phyloP scores from a whole-genome alignment of 2,329 filamentous ascomycete species.

The Fusarium nisikadoi region DNA sequence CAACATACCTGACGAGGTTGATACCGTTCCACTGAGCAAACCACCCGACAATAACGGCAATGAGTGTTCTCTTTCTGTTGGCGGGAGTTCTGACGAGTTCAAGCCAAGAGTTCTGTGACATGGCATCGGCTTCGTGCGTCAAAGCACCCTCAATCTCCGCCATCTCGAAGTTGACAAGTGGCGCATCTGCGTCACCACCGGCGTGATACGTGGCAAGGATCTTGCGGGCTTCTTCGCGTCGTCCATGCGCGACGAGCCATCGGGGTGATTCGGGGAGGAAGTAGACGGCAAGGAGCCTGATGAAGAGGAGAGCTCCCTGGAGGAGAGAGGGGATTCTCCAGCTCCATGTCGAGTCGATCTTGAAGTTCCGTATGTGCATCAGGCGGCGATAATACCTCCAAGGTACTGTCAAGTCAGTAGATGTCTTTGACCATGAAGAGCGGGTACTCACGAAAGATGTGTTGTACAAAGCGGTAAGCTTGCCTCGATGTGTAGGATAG shows the following conservation, averaged over 20 bases:
- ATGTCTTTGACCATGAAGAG: rapidly evolving
- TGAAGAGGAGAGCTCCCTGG: conserved; percentile 35
- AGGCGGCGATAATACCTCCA: conserved; percentile 46
- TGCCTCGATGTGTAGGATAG: conserved; percentile 49
- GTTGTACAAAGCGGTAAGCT: conserved; percentile 49
- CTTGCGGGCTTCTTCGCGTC: conserved; percentile 49
- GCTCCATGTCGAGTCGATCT: conserved; percentile 36
- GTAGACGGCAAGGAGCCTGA: conserved; percentile 42
- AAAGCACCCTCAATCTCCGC: conserved; percentile 53
- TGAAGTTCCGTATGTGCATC: conserved; percentile 46
- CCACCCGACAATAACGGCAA: conserved; percentile 36
- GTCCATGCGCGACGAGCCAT: conserved; percentile 49
- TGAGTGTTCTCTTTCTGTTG: conserved; percentile 42
- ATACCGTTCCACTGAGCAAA: conserved; percentile 41
- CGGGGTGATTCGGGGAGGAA: conserved; percentile 45
- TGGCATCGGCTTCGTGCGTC: conserved; percentile 45
- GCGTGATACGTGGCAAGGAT: conserved; percentile 55
- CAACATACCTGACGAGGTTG: conserved; percentile 25
- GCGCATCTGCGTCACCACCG: conserved; percentile 53
- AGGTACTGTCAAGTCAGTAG: conserved; percentile 34
- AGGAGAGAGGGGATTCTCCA: conserved; percentile 46
- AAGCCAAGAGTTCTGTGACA: conserved; percentile 51
- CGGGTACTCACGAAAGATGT: conserved; percentile 43
- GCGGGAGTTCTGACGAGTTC: conserved; percentile 53
- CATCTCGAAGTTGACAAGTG: conserved; percentile 55